phyloP scores from a whole-genome alignment of 805 yeast genomes.

The Candida suzukii region DNA sequence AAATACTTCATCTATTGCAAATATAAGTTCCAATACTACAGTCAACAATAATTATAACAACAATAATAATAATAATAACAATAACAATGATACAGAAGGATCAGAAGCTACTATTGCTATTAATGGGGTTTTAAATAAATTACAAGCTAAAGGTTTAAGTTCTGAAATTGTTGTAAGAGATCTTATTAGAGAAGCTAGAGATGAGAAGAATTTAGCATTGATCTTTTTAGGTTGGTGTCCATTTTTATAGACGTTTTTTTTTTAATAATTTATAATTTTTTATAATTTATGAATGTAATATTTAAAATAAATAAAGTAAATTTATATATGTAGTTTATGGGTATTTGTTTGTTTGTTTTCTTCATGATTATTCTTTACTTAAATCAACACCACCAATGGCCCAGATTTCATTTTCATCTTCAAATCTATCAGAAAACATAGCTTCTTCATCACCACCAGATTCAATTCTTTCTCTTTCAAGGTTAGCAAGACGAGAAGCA shows the following conservation, averaged over 20 bases:
- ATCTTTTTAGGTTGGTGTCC: slow-evolving; percentile 86
- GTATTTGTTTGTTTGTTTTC: too few species aligned
- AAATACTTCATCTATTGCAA: slow-evolving; percentile 11
- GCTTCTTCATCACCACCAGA: slow-evolving; percentile 90
- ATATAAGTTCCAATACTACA: too few species aligned
- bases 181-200: slow-evolving; percentile 69
- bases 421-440: slow-evolving; percentile 75
- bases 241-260: slow-evolving; percentile 37
- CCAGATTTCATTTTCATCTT: slow-evolving; percentile 86
- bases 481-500: slow-evolving; percentile 75
- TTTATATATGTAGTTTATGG: not conserved
- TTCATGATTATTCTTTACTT: slow-evolving; percentile 15
- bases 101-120: slow-evolving; percentile 80
- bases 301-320: not conserved
- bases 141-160: slow-evolving; percentile 60
- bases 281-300: too few species aligned
- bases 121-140: slow-evolving; percentile 61
- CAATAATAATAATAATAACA: not conserved
- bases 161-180: slow-evolving; percentile 82
- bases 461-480: slow-evolving; percentile 79
- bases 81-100: slow-evolving; percentile 30
- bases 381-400: slow-evolving; percentile 69
- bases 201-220: slow-evolving; percentile 57
- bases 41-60: too few species aligned
- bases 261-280: too few species aligned